Evolutionary conservation across 2,329 filamentous ascomycete genomes (phyloP), one percentile per base, ranked within the genome.

Genomic region (Trichophyton schoenleinii): DNA sequence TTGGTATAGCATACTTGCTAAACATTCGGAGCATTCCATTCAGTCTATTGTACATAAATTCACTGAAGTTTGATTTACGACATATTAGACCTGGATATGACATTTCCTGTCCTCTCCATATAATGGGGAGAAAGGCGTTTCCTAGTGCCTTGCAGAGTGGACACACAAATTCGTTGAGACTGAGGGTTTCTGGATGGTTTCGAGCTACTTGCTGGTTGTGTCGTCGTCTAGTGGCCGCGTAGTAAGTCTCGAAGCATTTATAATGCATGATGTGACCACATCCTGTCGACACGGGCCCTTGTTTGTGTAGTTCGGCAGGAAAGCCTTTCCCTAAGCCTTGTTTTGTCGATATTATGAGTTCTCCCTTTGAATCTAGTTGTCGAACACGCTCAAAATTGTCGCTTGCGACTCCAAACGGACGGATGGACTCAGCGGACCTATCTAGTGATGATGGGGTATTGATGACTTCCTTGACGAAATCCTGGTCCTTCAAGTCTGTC

Each of bases 181-280:
- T 79, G 1, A 89, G 81, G 61, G 86, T 82, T 71, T 99, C 95
- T 0, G 94, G 94, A 68, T 97, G 94, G 68, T 96, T 89, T 13
- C 94, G 83, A 6, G 94, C 91, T 72, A 99, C 96, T 72, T 99
- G 94, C 68, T 94, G 89, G 20, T 83, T 83, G 70, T 99, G 95
- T 44, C 94, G 84, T 63, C 91, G 83, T 60, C 86, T 81, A 0
- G 90, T 95, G 3, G 92, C 90, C 53, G 88, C 84, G 66, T 89
- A 87, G 70, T 97, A 99, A 46, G 88, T 83, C 69, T 96, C 91
- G 70, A 99, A 99, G 75, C 94, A 99, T 67, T 83, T 85, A 72
- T 89, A 97, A 73, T 99, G 94, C 94, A 99, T 99, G 69, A 99
- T 95, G 72, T 99, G 94, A 2, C 94, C 94, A 73, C 94, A 99